Conservation (phyloP, 306 rosid species). For the Phaseolus lunatus region DNA sequence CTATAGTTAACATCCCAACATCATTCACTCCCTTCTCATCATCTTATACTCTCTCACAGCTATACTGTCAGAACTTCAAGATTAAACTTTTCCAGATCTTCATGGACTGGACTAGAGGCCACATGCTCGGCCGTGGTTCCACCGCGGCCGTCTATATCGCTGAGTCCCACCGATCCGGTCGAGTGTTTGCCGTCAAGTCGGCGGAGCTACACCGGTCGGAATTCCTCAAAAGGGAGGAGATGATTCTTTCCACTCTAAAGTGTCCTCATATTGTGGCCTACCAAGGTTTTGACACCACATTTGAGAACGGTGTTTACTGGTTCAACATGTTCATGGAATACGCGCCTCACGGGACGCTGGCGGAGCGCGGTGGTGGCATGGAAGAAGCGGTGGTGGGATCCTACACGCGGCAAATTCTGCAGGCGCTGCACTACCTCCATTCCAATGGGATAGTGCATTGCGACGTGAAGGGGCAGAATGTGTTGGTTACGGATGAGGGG, state of each 20-base stretch:
- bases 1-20: neutral
- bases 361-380: conserved; percentile 51
- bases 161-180: conserved; percentile 38
- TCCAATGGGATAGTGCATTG: conserved; percentile 83
- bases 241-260: conserved; percentile 59
- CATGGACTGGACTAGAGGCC: conserved; percentile 83
- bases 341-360: conserved; percentile 68
- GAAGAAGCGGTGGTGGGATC: conserved; percentile 51
- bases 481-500: conserved; percentile 67
- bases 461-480: conserved; percentile 76
- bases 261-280: conserved; percentile 64
- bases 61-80: neutral
- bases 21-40: neutral
- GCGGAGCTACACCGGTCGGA: conserved; percentile 61
- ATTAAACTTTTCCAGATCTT: neutral
- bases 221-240: conserved; percentile 60
- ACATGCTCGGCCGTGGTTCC: conserved; percentile 77
- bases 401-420: conserved; percentile 63
- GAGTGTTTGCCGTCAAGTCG: conserved; percentile 69
- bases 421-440: conserved; percentile 71
- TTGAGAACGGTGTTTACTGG: conserved; percentile 58
- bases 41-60: neutral
- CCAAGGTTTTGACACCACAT: conserved; percentile 65
- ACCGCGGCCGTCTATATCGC: conserved; percentile 76
- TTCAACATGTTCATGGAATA: conserved; percentile 82